Percentiles rank a stretch among this genome's conserved stretches.
phyloP scores from a whole-genome alignment of 2,329 filamentous ascomycete genomes.

The Aspergillus amoenus region DNA sequence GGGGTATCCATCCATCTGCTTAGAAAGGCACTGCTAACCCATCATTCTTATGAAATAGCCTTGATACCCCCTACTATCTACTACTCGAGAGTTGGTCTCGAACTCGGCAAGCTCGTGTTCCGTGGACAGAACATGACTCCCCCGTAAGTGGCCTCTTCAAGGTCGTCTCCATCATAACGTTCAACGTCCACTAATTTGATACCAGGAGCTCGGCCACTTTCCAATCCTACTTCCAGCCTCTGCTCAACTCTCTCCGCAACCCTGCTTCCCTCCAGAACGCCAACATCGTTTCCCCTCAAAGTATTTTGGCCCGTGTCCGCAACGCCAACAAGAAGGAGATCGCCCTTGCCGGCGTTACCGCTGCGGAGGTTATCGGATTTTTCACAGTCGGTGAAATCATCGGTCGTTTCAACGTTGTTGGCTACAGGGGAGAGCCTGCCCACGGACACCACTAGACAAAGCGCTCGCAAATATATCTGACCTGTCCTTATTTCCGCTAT shows the following conservation, averaged over 20 bases:
- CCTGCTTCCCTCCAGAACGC: conserved; percentile 61
- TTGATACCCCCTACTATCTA: conserved; percentile 84
- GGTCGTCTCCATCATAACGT: not conserved
- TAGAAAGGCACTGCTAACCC: conserved; percentile 22
- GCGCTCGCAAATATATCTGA: conserved; percentile 26
- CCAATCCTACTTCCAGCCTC: conserved; percentile 79
- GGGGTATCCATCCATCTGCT: conserved; percentile 1
- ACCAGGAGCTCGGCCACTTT: conserved; percentile 73
- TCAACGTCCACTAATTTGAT: conserved; percentile 15
- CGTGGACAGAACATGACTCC: conserved; percentile 86
- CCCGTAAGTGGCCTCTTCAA: conserved; percentile 67
- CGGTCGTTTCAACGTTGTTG: conserved; percentile 90
- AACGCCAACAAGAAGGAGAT: conserved; percentile 71
- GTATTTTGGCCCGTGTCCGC: conserved; percentile 59
- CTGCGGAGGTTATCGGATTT: conserved; percentile 88
- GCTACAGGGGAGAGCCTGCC: conserved; percentile 72
- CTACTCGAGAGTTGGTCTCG: conserved; percentile 85
- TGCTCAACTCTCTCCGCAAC: conserved; percentile 70
- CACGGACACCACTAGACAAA: conserved; percentile 40
- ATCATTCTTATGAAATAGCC: conserved; percentile 53
- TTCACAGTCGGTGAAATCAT: conserved; percentile 98
- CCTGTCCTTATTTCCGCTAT: conserved; percentile 34
- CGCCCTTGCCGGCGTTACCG: conserved; percentile 70
- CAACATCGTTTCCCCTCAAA: conserved; percentile 55
- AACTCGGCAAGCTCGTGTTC: conserved; percentile 86